phyloP scores from a whole-genome alignment of 2,329 filamentous ascomycete genomes.

The Ascochyta pisi region DNA sequence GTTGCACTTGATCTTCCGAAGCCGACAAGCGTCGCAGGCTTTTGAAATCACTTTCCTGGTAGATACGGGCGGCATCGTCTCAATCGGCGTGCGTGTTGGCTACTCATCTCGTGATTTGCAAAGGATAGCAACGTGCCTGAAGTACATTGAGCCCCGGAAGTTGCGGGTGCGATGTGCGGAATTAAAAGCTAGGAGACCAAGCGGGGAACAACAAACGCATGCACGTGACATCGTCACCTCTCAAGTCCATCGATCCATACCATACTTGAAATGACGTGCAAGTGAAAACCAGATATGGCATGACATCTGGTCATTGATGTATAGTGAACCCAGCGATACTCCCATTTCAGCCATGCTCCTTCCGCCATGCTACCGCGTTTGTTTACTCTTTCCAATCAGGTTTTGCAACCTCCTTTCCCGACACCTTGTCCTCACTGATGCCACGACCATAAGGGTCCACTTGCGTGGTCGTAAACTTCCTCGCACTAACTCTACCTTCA shows the following conservation, averaged over 20 bases:
- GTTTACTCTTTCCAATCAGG: conserved; percentile 25
- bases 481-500: conserved; percentile 55
- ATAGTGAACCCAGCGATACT: too few species aligned
- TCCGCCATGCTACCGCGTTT: neutral
- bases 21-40: conserved; percentile 76
- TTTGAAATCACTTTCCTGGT: conserved; percentile 40
- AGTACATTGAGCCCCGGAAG: neutral
- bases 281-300: too few species aligned
- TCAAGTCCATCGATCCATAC: too few species aligned
- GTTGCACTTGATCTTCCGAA: conserved; percentile 77
- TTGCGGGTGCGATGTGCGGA: neutral
- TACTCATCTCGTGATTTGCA: neutral
- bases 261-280: neutral
- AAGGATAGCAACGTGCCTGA: neutral
- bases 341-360: neutral
- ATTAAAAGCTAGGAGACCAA: neutral
- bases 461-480: conserved; percentile 33
- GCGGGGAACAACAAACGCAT: neutral
- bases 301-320: too few species aligned
- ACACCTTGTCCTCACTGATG: conserved; percentile 12
- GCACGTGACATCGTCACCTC: neutral
- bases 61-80: neutral
- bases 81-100: neutral
- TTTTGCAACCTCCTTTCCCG: conserved; percentile 18
- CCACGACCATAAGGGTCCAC: conserved; percentile 29